Evolutionary conservation across 169 alveolate genomes (phyloP).

Genomic region (Eimeria necatrix): DNA sequence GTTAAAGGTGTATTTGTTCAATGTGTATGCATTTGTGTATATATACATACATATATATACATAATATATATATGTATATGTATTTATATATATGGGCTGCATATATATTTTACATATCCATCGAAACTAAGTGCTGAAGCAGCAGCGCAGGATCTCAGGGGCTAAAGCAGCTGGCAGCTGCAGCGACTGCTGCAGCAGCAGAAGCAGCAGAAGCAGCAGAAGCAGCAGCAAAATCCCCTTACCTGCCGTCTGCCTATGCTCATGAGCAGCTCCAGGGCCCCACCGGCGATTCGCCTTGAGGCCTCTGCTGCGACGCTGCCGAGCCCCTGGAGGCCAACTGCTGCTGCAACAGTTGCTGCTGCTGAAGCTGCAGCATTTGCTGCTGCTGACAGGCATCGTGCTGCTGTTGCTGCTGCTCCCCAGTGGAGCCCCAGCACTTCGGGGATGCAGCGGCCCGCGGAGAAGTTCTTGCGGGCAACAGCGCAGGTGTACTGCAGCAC

Average conservation of each 20-base stretch:
- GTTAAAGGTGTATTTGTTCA: too few relatives aligned
- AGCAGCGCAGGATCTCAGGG: too few relatives aligned
- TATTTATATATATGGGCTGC: too few relatives aligned
- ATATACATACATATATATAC: too few relatives aligned
- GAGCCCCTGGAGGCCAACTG: not conserved
- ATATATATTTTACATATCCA: too few relatives aligned
- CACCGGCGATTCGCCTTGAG: not conserved
- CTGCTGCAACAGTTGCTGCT: not conserved
- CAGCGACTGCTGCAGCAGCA: not conserved
- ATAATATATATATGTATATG: too few relatives aligned
- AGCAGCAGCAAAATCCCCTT: not conserved
- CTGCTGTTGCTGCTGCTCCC: constrained; percentile 67
- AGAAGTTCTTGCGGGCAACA: constrained; percentile 83
- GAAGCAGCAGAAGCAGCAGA: constrained; percentile 7
- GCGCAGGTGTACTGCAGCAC: constrained; percentile 83
- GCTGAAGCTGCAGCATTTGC: constrained; percentile 45
- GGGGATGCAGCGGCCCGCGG: constrained; percentile 81
- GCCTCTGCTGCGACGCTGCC: not conserved
- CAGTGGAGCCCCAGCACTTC: constrained; percentile 81
- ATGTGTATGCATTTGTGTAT: too few relatives aligned
- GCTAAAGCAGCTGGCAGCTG: too few relatives aligned
- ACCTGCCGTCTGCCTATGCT: constrained; percentile 34
- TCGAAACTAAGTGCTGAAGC: too few relatives aligned
- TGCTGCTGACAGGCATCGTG: constrained; percentile 49
- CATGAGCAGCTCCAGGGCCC: constrained; percentile 35